These are phyloP conservation scores for Andrographis paniculata DNA, from an alignment of 305 asterid genomes.

Conservation along the genomic window DNA sequence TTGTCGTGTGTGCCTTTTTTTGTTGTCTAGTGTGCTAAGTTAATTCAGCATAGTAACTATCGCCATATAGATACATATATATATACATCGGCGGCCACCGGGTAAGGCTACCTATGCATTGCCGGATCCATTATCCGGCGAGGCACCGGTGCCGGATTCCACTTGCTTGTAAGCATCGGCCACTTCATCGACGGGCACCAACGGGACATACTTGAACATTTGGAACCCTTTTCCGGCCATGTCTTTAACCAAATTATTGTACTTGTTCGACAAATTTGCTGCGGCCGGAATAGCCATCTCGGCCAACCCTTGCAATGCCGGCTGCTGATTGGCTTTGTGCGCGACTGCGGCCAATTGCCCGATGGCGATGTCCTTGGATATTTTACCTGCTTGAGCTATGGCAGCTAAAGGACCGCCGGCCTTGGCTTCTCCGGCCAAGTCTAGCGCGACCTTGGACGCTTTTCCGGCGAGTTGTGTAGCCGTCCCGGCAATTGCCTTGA, in stretches of 20 bases:
- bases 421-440: constrained; percentile 42
- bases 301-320: constrained; percentile 38
- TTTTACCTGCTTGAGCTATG: constrained; percentile 29
- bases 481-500: constrained; percentile 28
- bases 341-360: constrained; percentile 31
- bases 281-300: constrained; percentile 38
- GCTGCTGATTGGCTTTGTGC: constrained; percentile 34
- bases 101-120: constrained; percentile 25
- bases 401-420: constrained; percentile 53
- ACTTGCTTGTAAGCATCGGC: constrained; percentile 52
- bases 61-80: too few species aligned
- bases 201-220: constrained; percentile 40
- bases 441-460: constrained; percentile 28
- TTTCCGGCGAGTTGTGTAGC: constrained; percentile 24
- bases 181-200: constrained; percentile 58
- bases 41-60: too few species aligned
- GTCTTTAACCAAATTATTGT: constrained; percentile 38
- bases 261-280: constrained; percentile 45
- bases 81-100: too few species aligned
- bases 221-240: constrained; percentile 43
- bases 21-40: too few species aligned
- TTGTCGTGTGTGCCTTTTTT: too few species aligned
- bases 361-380: constrained; percentile 34
- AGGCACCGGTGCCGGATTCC: constrained; percentile 43
- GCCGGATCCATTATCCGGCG: constrained; percentile 36